Evolutionary conservation across 2,329 filamentous ascomycete genomes (phyloP).

Genomic region (Fusarium veterinarium): DNA sequence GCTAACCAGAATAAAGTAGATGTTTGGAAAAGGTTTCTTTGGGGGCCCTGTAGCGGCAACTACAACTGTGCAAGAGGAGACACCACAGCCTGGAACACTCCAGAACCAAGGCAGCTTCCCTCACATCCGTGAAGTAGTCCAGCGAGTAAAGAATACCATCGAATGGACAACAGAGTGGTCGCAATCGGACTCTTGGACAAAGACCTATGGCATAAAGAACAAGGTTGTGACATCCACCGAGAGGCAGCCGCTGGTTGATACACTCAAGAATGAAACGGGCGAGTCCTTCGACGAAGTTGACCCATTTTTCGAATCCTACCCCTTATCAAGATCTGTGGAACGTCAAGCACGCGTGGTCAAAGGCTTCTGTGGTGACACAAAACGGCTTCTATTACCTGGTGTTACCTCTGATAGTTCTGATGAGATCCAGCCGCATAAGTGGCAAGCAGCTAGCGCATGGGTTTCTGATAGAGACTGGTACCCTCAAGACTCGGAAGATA

Average conservation of each 20-base stretch:
- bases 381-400: background rate
- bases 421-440: background rate
- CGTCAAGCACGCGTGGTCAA: background rate
- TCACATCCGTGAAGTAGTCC: background rate
- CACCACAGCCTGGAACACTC: background rate
- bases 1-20: background rate
- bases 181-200: background rate
- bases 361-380: background rate
- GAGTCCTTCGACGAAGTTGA: background rate
- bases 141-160: background rate
- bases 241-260: background rate
- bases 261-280: background rate
- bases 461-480: constrained; percentile 12
- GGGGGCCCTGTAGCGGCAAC: background rate
- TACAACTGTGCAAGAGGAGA: background rate
- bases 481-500: background rate
- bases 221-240: background rate
- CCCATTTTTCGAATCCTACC: background rate
- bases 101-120: background rate
- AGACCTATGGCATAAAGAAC: background rate
- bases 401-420: background rate
- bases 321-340: background rate
- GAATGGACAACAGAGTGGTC: background rate
- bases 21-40: background rate
- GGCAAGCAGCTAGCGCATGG: background rate